A percentile compares a stretch with the other conserved stretches of the same genome.
phyloP scores from a whole-genome alignment of 192 early-diverging fungal genomes.

The Backusella liffmaniae region DNA sequence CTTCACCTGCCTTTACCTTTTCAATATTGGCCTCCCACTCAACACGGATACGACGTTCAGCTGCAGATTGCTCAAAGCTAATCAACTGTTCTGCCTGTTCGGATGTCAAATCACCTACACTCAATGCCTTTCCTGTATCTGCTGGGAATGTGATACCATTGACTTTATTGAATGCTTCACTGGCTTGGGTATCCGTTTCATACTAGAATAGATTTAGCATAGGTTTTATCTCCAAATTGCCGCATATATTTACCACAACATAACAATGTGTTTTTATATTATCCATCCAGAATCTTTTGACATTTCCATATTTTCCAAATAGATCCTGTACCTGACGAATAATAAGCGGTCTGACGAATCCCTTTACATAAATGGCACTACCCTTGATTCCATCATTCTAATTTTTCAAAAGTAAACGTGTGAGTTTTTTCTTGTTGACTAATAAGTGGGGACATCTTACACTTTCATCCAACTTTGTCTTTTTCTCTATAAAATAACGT shows the following conservation, averaged over 20 bases:
- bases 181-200: constrained; percentile 42
- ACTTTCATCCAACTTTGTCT: background rate
- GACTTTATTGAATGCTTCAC: constrained; percentile 19
- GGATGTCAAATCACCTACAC: constrained; percentile 18
- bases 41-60: constrained; percentile 23
- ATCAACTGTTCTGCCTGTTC: constrained; percentile 31
- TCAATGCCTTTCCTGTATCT: constrained; percentile 24
- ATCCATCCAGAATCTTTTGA: constrained; percentile 62
- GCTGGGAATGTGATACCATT: constrained; percentile 29
- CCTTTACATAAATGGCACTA: constrained; percentile 47
- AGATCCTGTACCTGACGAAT: constrained; percentile 35
- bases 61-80: constrained; percentile 25
- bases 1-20: constrained; percentile 11
- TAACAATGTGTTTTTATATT: constrained; percentile 62
- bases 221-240: too few species aligned
- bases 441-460: background rate
- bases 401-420: background rate
- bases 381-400: constrained; percentile 11
- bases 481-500: constrained; percentile 1
- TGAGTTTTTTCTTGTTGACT: background rate
- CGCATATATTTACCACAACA: constrained; percentile 42
- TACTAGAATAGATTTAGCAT: constrained; percentile 36
- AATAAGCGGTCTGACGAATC: constrained; percentile 58
- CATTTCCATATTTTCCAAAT: constrained; percentile 46
- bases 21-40: constrained; percentile 33